Conservation (phyloP, 2,329 filamentous ascomycete genomes). For the Calonectria hawksworthii region DNA sequence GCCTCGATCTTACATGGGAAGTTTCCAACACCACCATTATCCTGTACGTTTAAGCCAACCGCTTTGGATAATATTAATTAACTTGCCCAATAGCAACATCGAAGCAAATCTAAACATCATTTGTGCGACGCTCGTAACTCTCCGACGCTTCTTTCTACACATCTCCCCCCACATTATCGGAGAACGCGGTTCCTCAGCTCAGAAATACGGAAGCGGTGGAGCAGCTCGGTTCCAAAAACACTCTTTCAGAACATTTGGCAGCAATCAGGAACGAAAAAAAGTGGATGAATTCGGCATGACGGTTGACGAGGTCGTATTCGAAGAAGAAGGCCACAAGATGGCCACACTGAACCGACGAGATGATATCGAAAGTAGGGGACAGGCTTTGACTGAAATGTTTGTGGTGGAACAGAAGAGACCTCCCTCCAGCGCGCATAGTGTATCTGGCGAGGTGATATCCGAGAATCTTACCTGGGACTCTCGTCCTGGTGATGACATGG, state of each 20-base stretch:
- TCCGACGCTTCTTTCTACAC: constrained; percentile 32
- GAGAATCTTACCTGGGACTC: too few relatives aligned
- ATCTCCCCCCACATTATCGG: constrained; percentile 24
- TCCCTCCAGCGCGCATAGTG: too few relatives aligned
- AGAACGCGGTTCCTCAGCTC: background rate
- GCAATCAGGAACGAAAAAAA: background rate
- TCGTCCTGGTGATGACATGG: too few relatives aligned
- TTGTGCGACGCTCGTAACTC: constrained; percentile 26
- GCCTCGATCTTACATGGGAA: constrained; percentile 31
- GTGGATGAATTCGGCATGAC: background rate
- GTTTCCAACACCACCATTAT: background rate
- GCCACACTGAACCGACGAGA: too few relatives aligned
- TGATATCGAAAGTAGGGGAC: too few relatives aligned
- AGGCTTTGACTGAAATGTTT: too few relatives aligned
- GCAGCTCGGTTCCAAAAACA: background rate
- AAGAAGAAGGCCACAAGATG: too few relatives aligned
- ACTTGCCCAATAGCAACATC: constrained; percentile 21
- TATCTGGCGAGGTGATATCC: too few relatives aligned
- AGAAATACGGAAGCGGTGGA: background rate
- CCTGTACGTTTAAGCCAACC: too few relatives aligned
- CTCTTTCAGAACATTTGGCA: background rate
- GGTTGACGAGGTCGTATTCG: background rate
- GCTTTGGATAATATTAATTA: too few relatives aligned
- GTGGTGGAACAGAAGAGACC: too few relatives aligned
- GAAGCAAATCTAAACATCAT: constrained; percentile 34